phyloP scores from a whole-genome alignment of 2,329 filamentous ascomycete species.

The Dichotomopilus funicola region DNA sequence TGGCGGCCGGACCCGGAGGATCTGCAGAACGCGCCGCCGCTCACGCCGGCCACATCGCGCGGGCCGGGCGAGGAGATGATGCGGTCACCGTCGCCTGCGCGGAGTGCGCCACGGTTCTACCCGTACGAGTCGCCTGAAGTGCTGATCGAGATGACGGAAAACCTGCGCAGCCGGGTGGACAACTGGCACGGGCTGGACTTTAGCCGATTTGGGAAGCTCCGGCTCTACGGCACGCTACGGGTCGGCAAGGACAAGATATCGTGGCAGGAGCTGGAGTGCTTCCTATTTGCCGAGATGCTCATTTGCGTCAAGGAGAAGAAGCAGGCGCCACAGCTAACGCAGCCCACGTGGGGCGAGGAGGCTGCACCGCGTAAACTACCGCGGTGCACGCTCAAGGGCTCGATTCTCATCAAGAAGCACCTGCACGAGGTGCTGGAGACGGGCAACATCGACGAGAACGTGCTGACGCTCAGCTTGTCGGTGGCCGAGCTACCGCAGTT shows the following conservation, averaged over 20 bases:
- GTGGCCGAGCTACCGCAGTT: slow-evolving; percentile 91
- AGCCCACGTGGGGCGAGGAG: slow-evolving; percentile 61
- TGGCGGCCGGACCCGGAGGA: slow-evolving; percentile 85
- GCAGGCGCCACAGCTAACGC: slow-evolving; percentile 35
- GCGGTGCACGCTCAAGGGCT: slow-evolving; percentile 88
- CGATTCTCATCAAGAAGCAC: slow-evolving; percentile 97
- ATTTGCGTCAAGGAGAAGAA: slow-evolving; percentile 99
- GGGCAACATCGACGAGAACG: slow-evolving; percentile 64
- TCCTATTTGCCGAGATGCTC: slow-evolving; percentile 96
- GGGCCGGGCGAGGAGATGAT: slow-evolving; percentile 42
- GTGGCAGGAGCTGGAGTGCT: slow-evolving; percentile 98
- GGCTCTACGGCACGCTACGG: slow-evolving; percentile 79
- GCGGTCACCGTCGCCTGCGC: slow-evolving; percentile 53
- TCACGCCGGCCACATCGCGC: slow-evolving; percentile 32
- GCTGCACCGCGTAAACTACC: slow-evolving; percentile 55
- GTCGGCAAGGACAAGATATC: slow-evolving; percentile 94
- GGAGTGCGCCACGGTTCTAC: slow-evolving; percentile 52
- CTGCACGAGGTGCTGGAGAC: slow-evolving; percentile 79
- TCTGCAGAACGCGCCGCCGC: slow-evolving; percentile 48
- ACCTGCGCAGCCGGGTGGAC: slow-evolving; percentile 78
- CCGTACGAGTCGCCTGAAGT: slow-evolving; percentile 71
- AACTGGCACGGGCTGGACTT: slow-evolving; percentile 98
- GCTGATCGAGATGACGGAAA: slow-evolving; percentile 79
- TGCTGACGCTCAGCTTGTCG: slow-evolving; percentile 83
- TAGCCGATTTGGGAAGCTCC: slow-evolving; percentile 81